Evolutionary conservation across 2,329 filamentous ascomycete genomes (phyloP).

Genomic region (Calycina herbarum): DNA sequence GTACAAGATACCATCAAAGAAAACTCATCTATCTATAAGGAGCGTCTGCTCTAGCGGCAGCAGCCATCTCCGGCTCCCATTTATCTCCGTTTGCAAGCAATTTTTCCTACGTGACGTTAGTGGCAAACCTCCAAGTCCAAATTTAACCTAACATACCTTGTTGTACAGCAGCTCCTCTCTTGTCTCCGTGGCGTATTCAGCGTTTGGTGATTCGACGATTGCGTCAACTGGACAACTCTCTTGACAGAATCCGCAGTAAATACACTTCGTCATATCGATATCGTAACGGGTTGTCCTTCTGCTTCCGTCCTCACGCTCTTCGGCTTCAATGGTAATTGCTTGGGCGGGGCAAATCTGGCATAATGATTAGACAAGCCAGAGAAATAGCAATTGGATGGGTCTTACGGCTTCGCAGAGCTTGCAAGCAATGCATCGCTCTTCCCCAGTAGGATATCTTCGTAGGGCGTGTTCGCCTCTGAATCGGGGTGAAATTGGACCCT

Average conservation of each 20-base stretch:
- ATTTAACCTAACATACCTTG: constrained; percentile 61
- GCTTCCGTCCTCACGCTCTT: constrained; percentile 94
- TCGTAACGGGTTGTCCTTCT: constrained; percentile 96
- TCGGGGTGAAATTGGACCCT: constrained; percentile 92
- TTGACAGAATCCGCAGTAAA: constrained; percentile 99
- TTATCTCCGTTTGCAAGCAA: constrained; percentile 86
- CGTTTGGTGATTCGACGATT: constrained; percentile 76
- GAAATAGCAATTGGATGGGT: constrained; percentile 10
- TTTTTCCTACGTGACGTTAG: constrained; percentile 63
- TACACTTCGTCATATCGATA: constrained; percentile 99
- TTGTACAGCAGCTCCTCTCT: constrained; percentile 97
- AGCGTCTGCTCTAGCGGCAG: constrained; percentile 86
- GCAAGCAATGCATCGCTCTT: constrained; percentile 99
- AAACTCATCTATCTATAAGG: constrained; percentile 80
- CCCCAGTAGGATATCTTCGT: constrained; percentile 91
- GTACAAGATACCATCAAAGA: constrained; percentile 23
- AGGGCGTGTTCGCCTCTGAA: constrained; percentile 98
- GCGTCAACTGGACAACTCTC: constrained; percentile 98
- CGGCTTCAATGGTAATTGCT: constrained; percentile 98
- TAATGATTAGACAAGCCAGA: constrained; percentile 19
- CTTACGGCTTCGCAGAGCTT: constrained; percentile 91
- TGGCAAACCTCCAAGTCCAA: background rate
- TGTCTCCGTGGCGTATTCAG: constrained; percentile 73
- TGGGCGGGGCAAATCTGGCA: constrained; percentile 87
- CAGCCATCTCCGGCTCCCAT: constrained; percentile 97